These are phyloP conservation scores for Exophiala mesophila DNA, from an alignment of 2,329 filamentous ascomycete species.

Conservation along the genomic window DNA sequence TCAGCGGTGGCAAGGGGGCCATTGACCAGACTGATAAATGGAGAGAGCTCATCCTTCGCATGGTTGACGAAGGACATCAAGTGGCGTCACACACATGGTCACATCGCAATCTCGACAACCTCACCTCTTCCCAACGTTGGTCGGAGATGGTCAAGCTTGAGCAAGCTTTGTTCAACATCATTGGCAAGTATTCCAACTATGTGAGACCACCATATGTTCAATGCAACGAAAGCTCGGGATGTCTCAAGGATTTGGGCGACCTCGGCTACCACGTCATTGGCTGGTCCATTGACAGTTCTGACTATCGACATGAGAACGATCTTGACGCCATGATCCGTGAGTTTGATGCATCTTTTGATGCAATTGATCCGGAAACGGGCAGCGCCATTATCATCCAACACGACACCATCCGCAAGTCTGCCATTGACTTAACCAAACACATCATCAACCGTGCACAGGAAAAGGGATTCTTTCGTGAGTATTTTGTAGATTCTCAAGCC, in stretches of 20 bases:
- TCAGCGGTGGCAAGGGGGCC: conserved; percentile 43
- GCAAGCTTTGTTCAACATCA: conserved; percentile 42
- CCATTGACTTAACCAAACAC: conserved; percentile 19
- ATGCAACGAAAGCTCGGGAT: conserved; percentile 35
- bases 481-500: no score
- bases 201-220: conserved; percentile 50
- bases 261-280: conserved; percentile 48
- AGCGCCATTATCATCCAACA: conserved; percentile 21
- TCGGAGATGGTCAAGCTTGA: conserved; percentile 46
- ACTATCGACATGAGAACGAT: conserved; percentile 33
- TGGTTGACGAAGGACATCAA: conserved; percentile 45
- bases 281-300: conserved; percentile 45
- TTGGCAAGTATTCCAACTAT: conserved; percentile 49
- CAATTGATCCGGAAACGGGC: not conserved
- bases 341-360: conserved; percentile 11
- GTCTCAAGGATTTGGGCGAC: conserved; percentile 39
- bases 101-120: conserved; percentile 43
- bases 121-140: conserved; percentile 35
- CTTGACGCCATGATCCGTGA: conserved; percentile 16
- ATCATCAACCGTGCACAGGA: conserved; percentile 8
- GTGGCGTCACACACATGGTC: conserved; percentile 51
- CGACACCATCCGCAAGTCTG: conserved; percentile 16
- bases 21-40: conserved; percentile 39
- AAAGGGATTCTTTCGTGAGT: conserved; percentile 16
- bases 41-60: conserved; percentile 37